phyloP scores from a whole-genome alignment of 345 rosid genomes.

The Hypericum perforatum region DNA sequence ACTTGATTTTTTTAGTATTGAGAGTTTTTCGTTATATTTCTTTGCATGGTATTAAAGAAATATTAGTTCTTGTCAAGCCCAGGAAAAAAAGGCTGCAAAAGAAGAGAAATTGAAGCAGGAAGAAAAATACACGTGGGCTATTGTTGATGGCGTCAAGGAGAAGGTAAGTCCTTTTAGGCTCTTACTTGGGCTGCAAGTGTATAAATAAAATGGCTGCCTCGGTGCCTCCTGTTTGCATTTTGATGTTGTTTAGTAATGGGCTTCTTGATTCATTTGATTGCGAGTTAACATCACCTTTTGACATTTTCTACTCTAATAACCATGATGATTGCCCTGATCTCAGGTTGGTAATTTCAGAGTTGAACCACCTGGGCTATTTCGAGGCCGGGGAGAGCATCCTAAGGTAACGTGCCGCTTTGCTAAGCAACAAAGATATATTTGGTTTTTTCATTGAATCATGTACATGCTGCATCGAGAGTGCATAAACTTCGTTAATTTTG shows the following conservation, averaged over 20 bases:
- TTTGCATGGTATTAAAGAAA: conserved; percentile 4
- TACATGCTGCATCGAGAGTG: too few species aligned
- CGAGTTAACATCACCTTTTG: neutral
- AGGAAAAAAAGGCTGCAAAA: conserved; percentile 90
- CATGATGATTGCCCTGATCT: conserved; percentile 19
- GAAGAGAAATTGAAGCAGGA: conserved; percentile 88
- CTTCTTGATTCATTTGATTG: too few species aligned
- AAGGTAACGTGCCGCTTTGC: conserved; percentile 45
- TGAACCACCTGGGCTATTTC: conserved; percentile 96
- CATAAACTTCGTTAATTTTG: too few species aligned
- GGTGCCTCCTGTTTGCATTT: neutral
- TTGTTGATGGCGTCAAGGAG: conserved; percentile 91
- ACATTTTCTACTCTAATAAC: conserved; percentile 1
- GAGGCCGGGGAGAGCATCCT: conserved; percentile 99
- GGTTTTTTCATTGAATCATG: too few species aligned
- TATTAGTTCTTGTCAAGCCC: neutral
- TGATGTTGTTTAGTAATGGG: neutral
- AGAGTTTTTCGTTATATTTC: neutral
- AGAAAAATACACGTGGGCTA: conserved; percentile 98
- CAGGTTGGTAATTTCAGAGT: conserved; percentile 99
- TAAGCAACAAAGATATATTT: neutral
- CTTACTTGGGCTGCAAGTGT: too few species aligned
- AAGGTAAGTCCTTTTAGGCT: conserved; percentile 34
- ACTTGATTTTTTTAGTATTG: too few species aligned
- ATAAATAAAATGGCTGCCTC: neutral